Evolutionary conservation across 2,329 filamentous ascomycete species (phyloP), one percentile per base, ranked within the genome.

Genomic region (Leptoxyphium fumago): DNA sequence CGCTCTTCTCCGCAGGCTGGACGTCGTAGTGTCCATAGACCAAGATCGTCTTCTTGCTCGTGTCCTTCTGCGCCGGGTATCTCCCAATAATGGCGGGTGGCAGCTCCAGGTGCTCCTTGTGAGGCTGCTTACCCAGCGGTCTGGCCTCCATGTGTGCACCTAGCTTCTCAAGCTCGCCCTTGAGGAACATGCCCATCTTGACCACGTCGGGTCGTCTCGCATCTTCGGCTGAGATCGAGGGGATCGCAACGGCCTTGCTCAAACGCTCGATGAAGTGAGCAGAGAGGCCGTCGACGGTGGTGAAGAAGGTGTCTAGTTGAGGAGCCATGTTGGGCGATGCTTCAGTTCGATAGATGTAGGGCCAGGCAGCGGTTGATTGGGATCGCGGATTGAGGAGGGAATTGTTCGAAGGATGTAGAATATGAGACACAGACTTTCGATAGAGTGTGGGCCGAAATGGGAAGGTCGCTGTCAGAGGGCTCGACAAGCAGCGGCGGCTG

Each of bases 1-100:
- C 91, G 54, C 83, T 84, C 71, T 84, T 84, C 60, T 88, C 76
- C 29, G 91, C 91, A 21, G 91, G 91, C 69, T 98, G 91, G 30
- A 98, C 91, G 63, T 98, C 91, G 70, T 98, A 98, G 72, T 98
- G 91, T 40, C 91, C 91, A 61, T 98, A 98, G 40, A 98, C 86
- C 49, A 98, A 74, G 53, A 98, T 91, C 30, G 88, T 96, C 48
- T 84, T 78, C 77, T 96, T 98, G 64, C 77, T 85, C 65, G 83
- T 80, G 64, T 96, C 88, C 64, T 78, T 84, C 53, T 91, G 88
- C 10, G 56, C 56, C 17, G 58, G 58, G 64, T 96, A 96, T 53
- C 91, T 82, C 41, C 82, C 89, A 50, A 98, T 77, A 45, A 98
- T 78, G 42, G 94, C 88, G 1, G 91, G 91, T 2, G 91, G 91